phyloP scores from a whole-genome alignment of 176 grass and related monocot genomes.

The Oropetium thomaeum region DNA sequence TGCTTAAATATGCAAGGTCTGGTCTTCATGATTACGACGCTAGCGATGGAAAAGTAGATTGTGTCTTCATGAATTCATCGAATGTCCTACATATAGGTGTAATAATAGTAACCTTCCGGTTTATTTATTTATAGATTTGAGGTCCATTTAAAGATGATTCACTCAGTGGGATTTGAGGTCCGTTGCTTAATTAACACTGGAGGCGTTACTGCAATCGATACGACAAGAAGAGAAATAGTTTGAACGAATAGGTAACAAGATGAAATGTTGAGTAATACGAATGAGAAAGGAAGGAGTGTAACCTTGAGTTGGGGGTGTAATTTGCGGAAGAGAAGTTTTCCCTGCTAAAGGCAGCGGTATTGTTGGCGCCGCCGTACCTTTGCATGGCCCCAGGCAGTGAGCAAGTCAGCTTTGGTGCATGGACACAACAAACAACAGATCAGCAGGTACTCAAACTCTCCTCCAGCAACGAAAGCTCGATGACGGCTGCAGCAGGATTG shows the following conservation, averaged over 20 bases:
- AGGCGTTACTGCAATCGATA: too few relatives aligned
- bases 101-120: too few relatives aligned
- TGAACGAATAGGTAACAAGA: too few relatives aligned
- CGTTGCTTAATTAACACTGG: too few relatives aligned
- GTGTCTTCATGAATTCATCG: not conserved
- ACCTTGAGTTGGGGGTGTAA: conserved; percentile 78
- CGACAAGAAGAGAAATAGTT: too few relatives aligned
- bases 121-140: too few relatives aligned
- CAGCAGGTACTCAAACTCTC: not conserved
- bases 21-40: not conserved
- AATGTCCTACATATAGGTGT: too few relatives aligned
- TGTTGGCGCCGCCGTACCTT: conserved; percentile 62
- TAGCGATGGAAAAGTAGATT: not conserved
- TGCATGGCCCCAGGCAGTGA: conserved; percentile 82
- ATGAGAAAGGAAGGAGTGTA: not conserved
- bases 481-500: not conserved
- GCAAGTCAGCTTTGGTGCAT: conserved; percentile 48
- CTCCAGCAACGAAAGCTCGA: not conserved
- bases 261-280: too few relatives aligned
- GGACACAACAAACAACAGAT: not conserved
- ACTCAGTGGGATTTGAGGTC: too few relatives aligned
- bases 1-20: conserved; percentile 15
- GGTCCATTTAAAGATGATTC: too few relatives aligned
- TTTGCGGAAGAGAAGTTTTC: conserved; percentile 46
- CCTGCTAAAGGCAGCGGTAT: conserved; percentile 47